Evolutionary conservation across 2,329 filamentous ascomycete species (phyloP).

Genomic region (Aspergillaceae sp.): DNA sequence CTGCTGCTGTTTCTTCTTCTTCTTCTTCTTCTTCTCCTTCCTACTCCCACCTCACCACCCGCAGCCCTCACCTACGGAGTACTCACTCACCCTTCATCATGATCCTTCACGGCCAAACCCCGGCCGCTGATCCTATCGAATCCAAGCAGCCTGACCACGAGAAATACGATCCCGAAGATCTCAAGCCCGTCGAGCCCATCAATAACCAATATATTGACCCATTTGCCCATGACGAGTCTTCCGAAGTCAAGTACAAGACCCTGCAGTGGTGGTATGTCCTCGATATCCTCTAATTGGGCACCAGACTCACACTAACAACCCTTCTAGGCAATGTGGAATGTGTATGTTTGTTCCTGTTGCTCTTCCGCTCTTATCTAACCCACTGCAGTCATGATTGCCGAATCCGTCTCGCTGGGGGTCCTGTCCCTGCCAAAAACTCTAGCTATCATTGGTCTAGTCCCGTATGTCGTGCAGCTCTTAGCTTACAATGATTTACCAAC

Average conservation of each 20-base stretch:
- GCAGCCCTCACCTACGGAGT: too few species aligned
- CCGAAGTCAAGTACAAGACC: slow-evolving; percentile 41
- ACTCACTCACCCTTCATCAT: neutral
- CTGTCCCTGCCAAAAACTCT: slow-evolving; percentile 46
- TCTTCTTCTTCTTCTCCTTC: too few species aligned
- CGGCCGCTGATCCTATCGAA: slow-evolving; percentile 7
- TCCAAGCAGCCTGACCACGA: slow-evolving; percentile 3
- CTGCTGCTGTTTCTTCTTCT: too few species aligned
- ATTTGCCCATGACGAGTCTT: slow-evolving; percentile 24
- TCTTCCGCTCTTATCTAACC: slow-evolving; percentile 11
- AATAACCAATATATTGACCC: slow-evolving; percentile 14
- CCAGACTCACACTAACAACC: too few species aligned
- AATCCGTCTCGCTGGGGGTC: slow-evolving; percentile 50
- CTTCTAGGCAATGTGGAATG: slow-evolving; percentile 27
- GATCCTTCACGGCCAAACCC: slow-evolving; percentile 3
- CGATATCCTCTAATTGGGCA: neutral
- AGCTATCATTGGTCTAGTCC: slow-evolving; percentile 44
- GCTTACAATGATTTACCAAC: neutral
- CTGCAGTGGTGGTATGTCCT: slow-evolving; percentile 31
- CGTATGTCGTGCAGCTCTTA: slow-evolving; percentile 20
- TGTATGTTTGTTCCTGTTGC: slow-evolving; percentile 1
- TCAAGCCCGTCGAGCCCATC: slow-evolving; percentile 6
- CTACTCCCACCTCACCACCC: too few species aligned
- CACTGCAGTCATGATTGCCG: slow-evolving; percentile 44
- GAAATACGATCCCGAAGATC: slow-evolving; percentile 4